A percentile compares a stretch with the other conserved stretches of the same genome.
Conservation (phyloP, 495 filamentous ascomycete species). For the Schizothecium vesticola region DNA sequence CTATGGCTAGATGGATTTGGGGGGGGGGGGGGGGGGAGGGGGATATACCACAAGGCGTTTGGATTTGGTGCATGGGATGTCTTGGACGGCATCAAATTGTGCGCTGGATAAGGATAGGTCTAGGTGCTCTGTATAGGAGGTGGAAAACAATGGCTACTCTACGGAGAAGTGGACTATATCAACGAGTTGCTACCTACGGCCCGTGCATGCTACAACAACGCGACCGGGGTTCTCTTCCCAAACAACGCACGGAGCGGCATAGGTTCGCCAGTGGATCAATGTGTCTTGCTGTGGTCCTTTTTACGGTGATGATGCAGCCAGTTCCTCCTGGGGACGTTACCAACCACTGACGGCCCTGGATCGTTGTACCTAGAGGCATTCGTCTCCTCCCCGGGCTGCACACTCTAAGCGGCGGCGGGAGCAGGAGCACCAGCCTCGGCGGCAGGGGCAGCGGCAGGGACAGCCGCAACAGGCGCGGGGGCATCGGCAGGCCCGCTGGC, state of each 20-base stretch:
- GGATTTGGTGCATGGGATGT: background rate
- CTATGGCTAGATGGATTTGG: background rate
- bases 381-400: background rate
- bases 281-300: background rate
- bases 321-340: background rate
- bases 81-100: background rate
- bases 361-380: background rate
- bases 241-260: background rate
- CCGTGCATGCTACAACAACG: background rate
- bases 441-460: constrained; percentile 9
- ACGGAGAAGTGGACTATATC: background rate
- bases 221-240: background rate
- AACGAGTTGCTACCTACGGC: background rate
- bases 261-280: background rate
- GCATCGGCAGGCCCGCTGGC: constrained; percentile 24
- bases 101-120: background rate
- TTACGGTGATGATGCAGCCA: background rate
- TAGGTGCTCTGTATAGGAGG: background rate
- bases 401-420: constrained; percentile 28
- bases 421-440: constrained; percentile 28
- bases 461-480: constrained; percentile 12
- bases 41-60: background rate
- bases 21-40: too few species aligned
- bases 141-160: background rate
- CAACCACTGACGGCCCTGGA: background rate